Evolutionary conservation across 1,284 basidiomycete species (phyloP), one percentile per base, ranked within the genome.

Genomic region (Coriolopsis trogii): DNA sequence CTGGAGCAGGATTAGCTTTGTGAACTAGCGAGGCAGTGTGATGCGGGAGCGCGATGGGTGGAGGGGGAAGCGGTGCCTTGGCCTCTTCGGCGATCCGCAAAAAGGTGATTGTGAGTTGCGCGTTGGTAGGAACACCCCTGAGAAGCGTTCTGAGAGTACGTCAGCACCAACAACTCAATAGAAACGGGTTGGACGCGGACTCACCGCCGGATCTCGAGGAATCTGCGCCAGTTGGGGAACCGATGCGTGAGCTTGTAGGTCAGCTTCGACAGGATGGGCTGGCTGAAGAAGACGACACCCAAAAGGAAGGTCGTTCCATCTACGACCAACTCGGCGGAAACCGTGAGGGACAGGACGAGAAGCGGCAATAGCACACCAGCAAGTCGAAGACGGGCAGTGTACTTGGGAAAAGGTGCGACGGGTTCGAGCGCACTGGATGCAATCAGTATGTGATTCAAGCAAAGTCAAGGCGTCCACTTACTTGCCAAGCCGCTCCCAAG

Each of bases 81-180:
- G 67, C 66, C 0, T 67, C 68, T 57, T 82, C 79, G 6, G 71
- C 75, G 24, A 80, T 72, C 13, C 80, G 72, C 3, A 81, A 64
- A 25, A 82, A 62, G 26, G 80, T 77, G 4, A 82, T 64, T 0
- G 78, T 77, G 33, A 82, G 70, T 56, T 83, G 81, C 4, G 79
- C 78, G 55, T 83, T 77, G 40, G 81, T 83, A 3, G 81, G 81
- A 0, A 81, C 79, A 9, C 77, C 72, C 20, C 69, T 73, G 15
- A 81, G 63, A 31, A 82, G 58, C 3, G 76, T 76, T 65, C 76
- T 78, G 41, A 7, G 2, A 41, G 15, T 18, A 15, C 24, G n/a
- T 28, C 6, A 20, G 21, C 12, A n/a, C n/a, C n/a, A n/a, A n/a
- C n/a, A n/a, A n/a, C n/a, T n/a, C n/a, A n/a, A n/a, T n/a, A n/a